Conservation (phyloP, 257 asterid species). For the Rubia yunnanensis region DNA sequence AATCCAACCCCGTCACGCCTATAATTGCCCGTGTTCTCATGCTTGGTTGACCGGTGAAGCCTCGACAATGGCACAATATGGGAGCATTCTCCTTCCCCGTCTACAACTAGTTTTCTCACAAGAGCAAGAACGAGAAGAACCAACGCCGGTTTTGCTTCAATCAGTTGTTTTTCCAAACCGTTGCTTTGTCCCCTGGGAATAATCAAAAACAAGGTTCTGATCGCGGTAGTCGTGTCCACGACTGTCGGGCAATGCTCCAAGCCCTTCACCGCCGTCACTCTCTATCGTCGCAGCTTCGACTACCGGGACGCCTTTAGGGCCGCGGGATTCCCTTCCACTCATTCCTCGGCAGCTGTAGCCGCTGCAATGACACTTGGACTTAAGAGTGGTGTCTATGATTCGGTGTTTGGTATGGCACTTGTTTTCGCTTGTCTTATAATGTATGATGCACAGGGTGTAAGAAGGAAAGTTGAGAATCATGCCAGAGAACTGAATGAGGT, state of each 20-base stretch:
- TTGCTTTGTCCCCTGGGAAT: neutral
- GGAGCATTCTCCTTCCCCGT: neutral
- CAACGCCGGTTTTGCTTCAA: neutral
- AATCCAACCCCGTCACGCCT: too few relatives aligned
- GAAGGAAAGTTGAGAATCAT: neutral
- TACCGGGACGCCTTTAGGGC: neutral
- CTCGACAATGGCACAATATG: neutral
- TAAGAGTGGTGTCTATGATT: neutral
- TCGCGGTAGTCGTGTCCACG: neutral
- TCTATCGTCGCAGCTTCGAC: neutral
- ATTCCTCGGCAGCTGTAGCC: neutral
- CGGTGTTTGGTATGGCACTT: neutral
- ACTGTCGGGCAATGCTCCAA: neutral
- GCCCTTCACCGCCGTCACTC: neutral
- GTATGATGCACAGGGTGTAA: neutral
- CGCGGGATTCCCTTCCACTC: neutral
- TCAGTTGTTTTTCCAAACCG: neutral
- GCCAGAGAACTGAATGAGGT: neutral
- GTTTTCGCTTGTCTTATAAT: neutral
- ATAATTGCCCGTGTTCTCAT: neutral
- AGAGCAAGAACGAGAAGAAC: neutral
- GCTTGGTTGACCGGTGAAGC: neutral
- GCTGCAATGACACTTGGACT: neutral
- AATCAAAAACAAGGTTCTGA: neutral
- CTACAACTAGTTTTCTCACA: neutral